These are phyloP conservation scores for Clavispora vitiphila DNA, from an alignment of 805 yeast genomes.

Conservation along the genomic window DNA sequence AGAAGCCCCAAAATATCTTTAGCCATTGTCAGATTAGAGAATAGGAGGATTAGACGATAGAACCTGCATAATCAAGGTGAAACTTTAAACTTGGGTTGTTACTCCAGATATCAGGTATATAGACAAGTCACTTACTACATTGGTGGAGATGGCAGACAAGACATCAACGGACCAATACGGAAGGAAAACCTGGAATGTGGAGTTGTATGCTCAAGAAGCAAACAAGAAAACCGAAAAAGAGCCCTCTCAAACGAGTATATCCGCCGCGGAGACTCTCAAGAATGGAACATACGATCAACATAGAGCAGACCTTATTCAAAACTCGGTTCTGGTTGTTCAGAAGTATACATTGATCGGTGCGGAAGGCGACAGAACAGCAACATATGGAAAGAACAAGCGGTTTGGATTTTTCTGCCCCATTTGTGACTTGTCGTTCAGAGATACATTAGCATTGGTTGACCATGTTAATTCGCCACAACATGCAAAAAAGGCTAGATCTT, in stretches of 20 bases:
- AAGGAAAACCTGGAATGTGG: constrained; percentile 68
- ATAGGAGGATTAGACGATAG: too few relatives aligned
- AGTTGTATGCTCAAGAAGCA: constrained; percentile 53
- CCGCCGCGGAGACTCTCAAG: constrained; percentile 1
- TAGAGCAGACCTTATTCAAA: constrained; percentile 26
- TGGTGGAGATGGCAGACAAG: constrained; percentile 17
- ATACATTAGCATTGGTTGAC: constrained; percentile 73
- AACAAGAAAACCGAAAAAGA: constrained; percentile 10
- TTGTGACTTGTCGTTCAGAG: constrained; percentile 78
- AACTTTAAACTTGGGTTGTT: not conserved
- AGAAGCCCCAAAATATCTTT: not conserved
- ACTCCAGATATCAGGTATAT: not conserved
- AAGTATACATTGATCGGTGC: constrained; percentile 30
- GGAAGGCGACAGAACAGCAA: constrained; percentile 10
- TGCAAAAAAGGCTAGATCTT: constrained; percentile 27
- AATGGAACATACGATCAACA: constrained; percentile 19
- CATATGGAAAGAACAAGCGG: constrained; percentile 43
- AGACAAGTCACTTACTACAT: not conserved
- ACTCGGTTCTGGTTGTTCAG: constrained; percentile 29
- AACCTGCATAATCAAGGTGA: not conserved
- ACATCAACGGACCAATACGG: constrained; percentile 47
- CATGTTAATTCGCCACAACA: constrained; percentile 80
- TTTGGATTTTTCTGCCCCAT: constrained; percentile 83
- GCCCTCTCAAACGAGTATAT: constrained; percentile 2
- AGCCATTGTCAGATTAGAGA: not conserved